Percentiles rank a stretch among this genome's conserved stretches.
phyloP scores from a whole-genome alignment of 2,329 filamentous ascomycete genomes.

The Nigrograna mackinnonii region DNA sequence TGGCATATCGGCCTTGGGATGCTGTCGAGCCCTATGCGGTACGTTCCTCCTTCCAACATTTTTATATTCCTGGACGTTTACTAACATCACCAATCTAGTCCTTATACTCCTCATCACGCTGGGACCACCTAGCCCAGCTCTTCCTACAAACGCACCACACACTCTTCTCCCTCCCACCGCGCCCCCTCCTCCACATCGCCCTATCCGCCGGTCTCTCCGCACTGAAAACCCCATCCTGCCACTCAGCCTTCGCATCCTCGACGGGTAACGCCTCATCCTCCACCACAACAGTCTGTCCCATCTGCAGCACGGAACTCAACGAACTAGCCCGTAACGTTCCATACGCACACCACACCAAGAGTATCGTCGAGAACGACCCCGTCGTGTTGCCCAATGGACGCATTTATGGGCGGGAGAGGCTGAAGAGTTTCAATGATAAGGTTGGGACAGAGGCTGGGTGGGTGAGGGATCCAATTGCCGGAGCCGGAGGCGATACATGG shows the following conservation, averaged over 20 bases:
- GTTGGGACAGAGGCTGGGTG: slow-evolving; percentile 67
- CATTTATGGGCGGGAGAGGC: slow-evolving; percentile 76
- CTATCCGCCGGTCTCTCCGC: slow-evolving; percentile 89
- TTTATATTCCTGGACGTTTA: slow-evolving; percentile 10
- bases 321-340: slow-evolving; percentile 86
- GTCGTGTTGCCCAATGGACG: slow-evolving; percentile 85
- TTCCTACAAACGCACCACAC: slow-evolving; percentile 87
- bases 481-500: slow-evolving; percentile 59
- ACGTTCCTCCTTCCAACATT: slow-evolving; percentile 20
- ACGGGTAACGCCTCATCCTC: slow-evolving; percentile 60
- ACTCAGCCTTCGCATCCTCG: slow-evolving; percentile 66
- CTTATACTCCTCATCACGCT: slow-evolving; percentile 75
- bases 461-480: slow-evolving; percentile 73
- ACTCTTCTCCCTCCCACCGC: slow-evolving; percentile 79
- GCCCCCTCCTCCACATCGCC: slow-evolving; percentile 86
- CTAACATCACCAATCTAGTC: slow-evolving; percentile 50
- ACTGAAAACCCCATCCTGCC: slow-evolving; percentile 93
- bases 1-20: slow-evolving; percentile 72
- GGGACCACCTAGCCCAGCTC: slow-evolving; percentile 74
- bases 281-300: slow-evolving; percentile 80
- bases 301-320: slow-evolving; percentile 94
- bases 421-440: slow-evolving; percentile 80
- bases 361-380: slow-evolving; percentile 85
- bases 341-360: slow-evolving; percentile 94
- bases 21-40: slow-evolving; percentile 64